These are phyloP conservation scores for Boletus subcaerulescens DNA, from an alignment of 768 basidiomycete species.

Conservation along the genomic window DNA sequence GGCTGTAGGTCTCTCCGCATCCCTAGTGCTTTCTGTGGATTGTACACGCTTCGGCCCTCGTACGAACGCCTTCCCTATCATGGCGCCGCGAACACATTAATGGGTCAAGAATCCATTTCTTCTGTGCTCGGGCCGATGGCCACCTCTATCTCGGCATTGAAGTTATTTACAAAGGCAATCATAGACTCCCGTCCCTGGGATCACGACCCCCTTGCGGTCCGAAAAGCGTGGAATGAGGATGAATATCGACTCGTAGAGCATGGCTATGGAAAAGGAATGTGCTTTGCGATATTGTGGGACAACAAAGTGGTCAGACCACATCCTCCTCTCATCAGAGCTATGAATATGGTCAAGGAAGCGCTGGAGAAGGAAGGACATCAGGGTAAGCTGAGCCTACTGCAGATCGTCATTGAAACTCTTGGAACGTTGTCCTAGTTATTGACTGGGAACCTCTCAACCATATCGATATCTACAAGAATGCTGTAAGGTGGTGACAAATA, in stretches of 20 bases:
- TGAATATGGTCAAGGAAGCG: conserved; percentile 57
- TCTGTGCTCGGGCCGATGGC: conserved; percentile 76
- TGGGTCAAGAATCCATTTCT: conserved; percentile 70
- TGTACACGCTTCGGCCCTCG: conserved; percentile 74
- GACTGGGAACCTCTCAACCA: conserved; percentile 68
- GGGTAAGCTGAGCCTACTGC: conserved; percentile 37
- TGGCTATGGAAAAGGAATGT: conserved; percentile 47
- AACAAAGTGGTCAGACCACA: conserved; percentile 58
- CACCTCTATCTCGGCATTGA: conserved; percentile 62
- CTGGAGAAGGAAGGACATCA: conserved; percentile 63
- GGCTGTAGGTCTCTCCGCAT: conserved; percentile 63
- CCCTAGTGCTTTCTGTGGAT: conserved; percentile 64
- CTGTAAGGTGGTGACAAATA: conserved; percentile 10
- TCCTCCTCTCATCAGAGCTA: conserved; percentile 61
- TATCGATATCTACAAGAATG: conserved; percentile 28
- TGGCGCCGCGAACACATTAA: conserved; percentile 59
- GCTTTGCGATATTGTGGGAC: conserved; percentile 67
- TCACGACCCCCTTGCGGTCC: conserved; percentile 56
- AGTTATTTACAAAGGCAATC: conserved; percentile 47
- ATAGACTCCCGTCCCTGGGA: conserved; percentile 52
- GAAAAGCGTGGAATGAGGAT: conserved; percentile 58
- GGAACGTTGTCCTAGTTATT: conserved; percentile 36
- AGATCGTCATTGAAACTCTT: background rate
- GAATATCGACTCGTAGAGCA: conserved; percentile 62
- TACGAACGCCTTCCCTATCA: conserved; percentile 69